Percentiles rank a stretch among this genome's conserved stretches.
These are phyloP conservation scores for Malassezia japonica DNA, from an alignment of 1,284 basidiomycete species.

Conservation along the genomic window DNA sequence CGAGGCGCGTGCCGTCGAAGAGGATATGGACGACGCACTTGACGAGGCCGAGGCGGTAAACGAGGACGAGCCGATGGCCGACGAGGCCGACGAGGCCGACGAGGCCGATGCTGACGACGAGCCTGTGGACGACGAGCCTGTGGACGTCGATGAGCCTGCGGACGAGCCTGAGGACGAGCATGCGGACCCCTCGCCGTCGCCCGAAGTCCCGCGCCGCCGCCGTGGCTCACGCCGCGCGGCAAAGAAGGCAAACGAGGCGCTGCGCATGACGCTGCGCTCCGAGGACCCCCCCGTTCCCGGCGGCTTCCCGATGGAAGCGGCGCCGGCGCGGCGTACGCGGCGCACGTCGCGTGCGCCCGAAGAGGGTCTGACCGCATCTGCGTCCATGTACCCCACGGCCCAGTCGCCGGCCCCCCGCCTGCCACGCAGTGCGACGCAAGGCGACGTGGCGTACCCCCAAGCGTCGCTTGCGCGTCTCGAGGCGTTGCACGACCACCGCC, in stretches of 20 bases:
- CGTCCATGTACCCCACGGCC: background rate
- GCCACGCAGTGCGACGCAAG: conserved; percentile 1
- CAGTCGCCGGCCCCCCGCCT: background rate
- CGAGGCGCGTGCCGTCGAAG: background rate
- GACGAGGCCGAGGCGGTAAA: background rate
- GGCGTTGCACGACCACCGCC: conserved; percentile 4
- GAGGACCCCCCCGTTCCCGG: conserved; percentile 10
- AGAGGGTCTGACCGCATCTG: background rate
- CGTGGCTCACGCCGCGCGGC: conserved; percentile 8
- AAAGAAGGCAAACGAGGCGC: conserved; percentile 4
- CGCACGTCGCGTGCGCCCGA: background rate
- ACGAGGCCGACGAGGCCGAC: background rate
- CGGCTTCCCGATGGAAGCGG: conserved; percentile 11
- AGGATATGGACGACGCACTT: background rate
- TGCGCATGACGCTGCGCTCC: conserved; percentile 6
- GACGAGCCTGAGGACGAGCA: background rate
- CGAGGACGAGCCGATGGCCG: background rate
- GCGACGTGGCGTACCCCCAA: conserved; percentile 7
- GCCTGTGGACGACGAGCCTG: background rate
- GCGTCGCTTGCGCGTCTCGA: conserved; percentile 12
- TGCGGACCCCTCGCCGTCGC: background rate
- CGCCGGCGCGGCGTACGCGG: background rate
- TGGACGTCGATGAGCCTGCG: background rate
- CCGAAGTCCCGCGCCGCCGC: background rate
- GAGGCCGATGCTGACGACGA: background rate